Evolutionary conservation across 1,284 basidiomycete species (phyloP).

Genomic region (Pseudozyma tsukubaensis): DNA sequence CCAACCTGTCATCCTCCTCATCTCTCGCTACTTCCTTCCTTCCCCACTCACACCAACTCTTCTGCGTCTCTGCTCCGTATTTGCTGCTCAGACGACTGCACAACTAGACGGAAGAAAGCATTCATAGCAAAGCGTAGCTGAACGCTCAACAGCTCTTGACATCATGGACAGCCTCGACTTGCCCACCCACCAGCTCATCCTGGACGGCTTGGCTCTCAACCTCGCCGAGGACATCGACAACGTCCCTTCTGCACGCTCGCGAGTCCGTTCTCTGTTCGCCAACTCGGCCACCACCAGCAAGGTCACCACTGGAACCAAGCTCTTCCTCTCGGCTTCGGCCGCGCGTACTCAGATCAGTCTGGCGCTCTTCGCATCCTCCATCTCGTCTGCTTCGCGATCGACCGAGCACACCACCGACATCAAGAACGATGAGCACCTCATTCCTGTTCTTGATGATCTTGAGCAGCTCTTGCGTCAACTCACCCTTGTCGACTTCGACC

Average conservation of each 20-base stretch:
- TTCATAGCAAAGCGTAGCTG: background rate
- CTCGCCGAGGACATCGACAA: conserved; percentile 68
- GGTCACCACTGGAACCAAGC: conserved; percentile 34
- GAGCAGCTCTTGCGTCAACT: conserved; percentile 50
- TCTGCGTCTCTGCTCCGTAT: background rate
- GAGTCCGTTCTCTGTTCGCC: conserved; percentile 35
- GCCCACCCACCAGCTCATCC: conserved; percentile 82
- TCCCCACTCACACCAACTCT: background rate
- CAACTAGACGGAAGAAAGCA: background rate
- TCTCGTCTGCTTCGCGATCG: conserved; percentile 57
- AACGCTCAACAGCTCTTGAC: background rate
- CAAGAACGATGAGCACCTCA: conserved; percentile 55
- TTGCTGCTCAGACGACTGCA: background rate
- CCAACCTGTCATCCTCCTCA: background rate
- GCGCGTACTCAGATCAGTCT: conserved; percentile 63
- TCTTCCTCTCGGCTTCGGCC: conserved; percentile 48
- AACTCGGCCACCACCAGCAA: conserved; percentile 48
- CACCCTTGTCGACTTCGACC: conserved; percentile 52
- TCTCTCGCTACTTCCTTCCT: background rate
- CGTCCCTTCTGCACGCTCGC: conserved; percentile 47
- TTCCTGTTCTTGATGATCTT: conserved; percentile 57
- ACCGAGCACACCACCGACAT: conserved; percentile 52
- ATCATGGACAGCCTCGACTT: conserved; percentile 70
- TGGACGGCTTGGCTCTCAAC: conserved; percentile 81
- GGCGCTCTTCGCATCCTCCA: conserved; percentile 63